Evolutionary conservation across 768 basidiomycete genomes (phyloP), one percentile per base, ranked within the genome.

Genomic region (Sistotremastrum suecicum): DNA sequence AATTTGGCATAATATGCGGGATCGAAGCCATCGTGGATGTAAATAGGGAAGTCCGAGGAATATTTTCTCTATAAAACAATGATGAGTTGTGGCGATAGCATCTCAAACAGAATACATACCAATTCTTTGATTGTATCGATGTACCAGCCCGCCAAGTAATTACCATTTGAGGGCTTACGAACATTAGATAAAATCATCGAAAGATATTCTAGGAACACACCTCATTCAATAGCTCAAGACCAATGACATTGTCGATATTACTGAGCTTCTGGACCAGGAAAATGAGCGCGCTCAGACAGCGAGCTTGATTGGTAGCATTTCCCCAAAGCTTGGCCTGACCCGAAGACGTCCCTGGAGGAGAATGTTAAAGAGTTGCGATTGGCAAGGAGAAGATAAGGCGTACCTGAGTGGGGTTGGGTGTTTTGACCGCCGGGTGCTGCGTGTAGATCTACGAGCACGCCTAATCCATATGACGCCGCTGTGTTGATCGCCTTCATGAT

Each of bases 381-480:
- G 56, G 80, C 76, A 52, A 80, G 78, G 11, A 62, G 62, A 9
- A 75, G 61, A 33, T 58, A 44, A 12, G 63, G 48, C 2, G 76
- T 75, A 4, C 82, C 82, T 4, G 75, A 68, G 52, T 85, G 82
- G 1, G 78, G 57, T 56, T 81, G 79, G 30, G 63, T 58, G 53
- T 84, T 86, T 54, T 85, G 83, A 54, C 80, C 82, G 6, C 83
- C 83, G 1, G 82, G 79, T 1, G 78, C 82, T 11, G 80, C 75
- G 50, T 84, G 83, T 3, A 85, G 67, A 59, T 84, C 83, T 82
- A 65, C 65, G 11, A 88, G 63, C 11, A 89, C 81, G 3, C 85
- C 83, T n/a, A 90, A 66, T 11, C 74, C 73, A 53, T 71, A 63
- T 6, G 53, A 55, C 33, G 67, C 63, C 0, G 85, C 86, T 5